Evolutionary conservation across 2,329 filamentous ascomycete genomes (phyloP).

Genomic region (Madurella mycetomatis): DNA sequence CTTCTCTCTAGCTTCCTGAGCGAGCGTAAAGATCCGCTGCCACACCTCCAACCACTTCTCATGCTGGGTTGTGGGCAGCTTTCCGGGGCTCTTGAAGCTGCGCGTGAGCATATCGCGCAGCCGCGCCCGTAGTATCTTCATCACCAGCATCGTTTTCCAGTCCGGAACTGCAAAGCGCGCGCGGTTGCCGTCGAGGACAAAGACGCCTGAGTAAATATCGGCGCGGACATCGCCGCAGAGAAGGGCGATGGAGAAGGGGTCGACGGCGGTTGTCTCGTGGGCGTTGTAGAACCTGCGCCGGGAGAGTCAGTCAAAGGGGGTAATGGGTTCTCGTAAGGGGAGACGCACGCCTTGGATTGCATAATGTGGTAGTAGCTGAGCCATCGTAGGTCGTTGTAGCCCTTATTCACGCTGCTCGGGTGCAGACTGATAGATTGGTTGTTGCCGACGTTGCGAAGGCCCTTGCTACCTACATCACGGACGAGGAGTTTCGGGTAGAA

Average conservation of each 20-base stretch:
- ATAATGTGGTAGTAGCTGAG: constrained; percentile 96
- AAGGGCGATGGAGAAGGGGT: constrained; percentile 77
- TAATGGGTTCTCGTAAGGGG: neutral
- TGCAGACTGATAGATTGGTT: constrained; percentile 87
- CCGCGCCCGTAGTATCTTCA: constrained; percentile 72
- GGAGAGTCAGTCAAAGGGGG: neutral
- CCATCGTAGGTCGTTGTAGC: constrained; percentile 64
- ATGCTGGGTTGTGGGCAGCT: constrained; percentile 60
- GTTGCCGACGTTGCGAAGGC: constrained; percentile 86
- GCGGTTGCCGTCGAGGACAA: constrained; percentile 82
- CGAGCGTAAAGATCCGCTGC: constrained; percentile 59
- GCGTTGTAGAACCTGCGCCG: constrained; percentile 73
- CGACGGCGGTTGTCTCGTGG: constrained; percentile 77
- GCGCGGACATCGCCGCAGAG: constrained; percentile 86
- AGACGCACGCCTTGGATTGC: constrained; percentile 72
- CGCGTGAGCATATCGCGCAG: constrained; percentile 71
- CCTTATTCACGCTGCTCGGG: constrained; percentile 84
- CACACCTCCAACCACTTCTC: constrained; percentile 71
- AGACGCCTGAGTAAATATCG: constrained; percentile 83
- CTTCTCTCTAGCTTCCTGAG: constrained; percentile 24
- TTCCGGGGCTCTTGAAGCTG: constrained; percentile 65
- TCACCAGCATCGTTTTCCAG: constrained; percentile 86
- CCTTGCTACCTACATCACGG: constrained; percentile 66
- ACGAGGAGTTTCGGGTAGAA: constrained; percentile 93
- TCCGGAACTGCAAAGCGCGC: constrained; percentile 77